phyloP scores from a whole-genome alignment of 208 protist species.

The Crithidia bombi region DNA sequence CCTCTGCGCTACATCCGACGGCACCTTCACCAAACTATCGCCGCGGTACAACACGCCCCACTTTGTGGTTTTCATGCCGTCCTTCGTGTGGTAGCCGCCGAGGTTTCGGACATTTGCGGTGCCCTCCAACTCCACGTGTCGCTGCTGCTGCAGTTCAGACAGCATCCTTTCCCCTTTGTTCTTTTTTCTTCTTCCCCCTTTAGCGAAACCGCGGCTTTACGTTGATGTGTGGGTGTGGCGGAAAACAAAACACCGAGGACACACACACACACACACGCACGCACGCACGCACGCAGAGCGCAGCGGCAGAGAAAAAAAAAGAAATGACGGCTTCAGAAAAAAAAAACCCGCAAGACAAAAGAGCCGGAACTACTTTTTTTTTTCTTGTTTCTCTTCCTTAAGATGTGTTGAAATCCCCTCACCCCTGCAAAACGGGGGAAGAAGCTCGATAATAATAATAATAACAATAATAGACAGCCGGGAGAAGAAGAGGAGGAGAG shows the following conservation, averaged over 20 bases:
- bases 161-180: constrained; percentile 8
- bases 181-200: neutral
- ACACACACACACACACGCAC: neutral
- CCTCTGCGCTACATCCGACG: constrained; percentile 24
- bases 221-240: neutral
- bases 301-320: constrained; percentile 3
- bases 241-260: neutral
- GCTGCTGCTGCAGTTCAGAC: constrained; percentile 23
- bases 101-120: constrained; percentile 50
- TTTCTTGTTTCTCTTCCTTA: no score
- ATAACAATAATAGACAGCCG: neutral
- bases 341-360: no score
- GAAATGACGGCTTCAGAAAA: neutral
- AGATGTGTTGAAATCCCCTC: neutral
- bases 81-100: constrained; percentile 41
- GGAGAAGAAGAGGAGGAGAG: neutral
- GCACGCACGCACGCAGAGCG: no score
- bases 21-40: constrained; percentile 39
- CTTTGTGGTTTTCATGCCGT: constrained; percentile 38
- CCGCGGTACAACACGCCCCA: constrained; percentile 51
- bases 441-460: neutral
- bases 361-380: no score
- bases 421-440: neutral
- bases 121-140: constrained; percentile 38
- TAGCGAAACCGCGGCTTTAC: no score